Percentiles rank a stretch among this genome's conserved stretches.
These are phyloP conservation scores for Fomitopsis pulvina DNA, from an alignment of 768 basidiomycete genomes.

Conservation along the genomic window DNA sequence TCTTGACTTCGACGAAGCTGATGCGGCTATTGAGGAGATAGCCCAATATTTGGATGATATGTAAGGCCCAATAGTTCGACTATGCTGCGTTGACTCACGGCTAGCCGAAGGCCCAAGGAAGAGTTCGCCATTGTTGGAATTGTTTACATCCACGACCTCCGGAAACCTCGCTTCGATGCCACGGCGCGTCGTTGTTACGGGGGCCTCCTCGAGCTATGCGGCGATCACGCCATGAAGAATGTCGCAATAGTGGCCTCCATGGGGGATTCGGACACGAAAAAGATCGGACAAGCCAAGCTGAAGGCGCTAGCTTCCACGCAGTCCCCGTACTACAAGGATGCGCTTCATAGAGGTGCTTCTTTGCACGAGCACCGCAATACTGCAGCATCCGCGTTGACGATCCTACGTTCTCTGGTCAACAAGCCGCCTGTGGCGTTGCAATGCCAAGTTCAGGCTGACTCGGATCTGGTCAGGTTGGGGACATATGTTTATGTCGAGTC, in stretches of 20 bases:
- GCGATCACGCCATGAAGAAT: constrained; percentile 21
- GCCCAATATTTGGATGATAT: no score
- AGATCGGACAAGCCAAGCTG: constrained; percentile 4
- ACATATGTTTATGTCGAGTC: no score
- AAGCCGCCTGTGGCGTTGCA: constrained; percentile 2
- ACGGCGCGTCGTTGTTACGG: constrained; percentile 24
- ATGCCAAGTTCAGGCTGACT: background rate
- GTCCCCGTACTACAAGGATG: constrained; percentile 10
- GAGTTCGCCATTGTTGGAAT: constrained; percentile 21
- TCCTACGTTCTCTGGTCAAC: constrained; percentile 3
- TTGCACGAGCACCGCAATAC: constrained; percentile 5
- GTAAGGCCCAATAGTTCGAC: no score
- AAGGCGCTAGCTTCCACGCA: constrained; percentile 1
- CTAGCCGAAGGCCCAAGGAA: constrained; percentile 2
- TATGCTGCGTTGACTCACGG: no score
- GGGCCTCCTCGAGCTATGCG: constrained; percentile 31
- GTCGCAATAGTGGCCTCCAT: constrained; percentile 31
- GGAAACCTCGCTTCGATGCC: constrained; percentile 25
- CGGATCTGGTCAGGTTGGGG: no score
- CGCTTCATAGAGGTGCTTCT: constrained; percentile 6
- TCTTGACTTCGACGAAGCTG: no score
- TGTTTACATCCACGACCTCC: constrained; percentile 28
- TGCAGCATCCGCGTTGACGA: constrained; percentile 5
- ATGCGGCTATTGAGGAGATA: no score
- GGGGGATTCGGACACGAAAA: constrained; percentile 24